A percentile compares a stretch with the other conserved stretches of the same genome.
Evolutionary conservation across 1,284 basidiomycete species (phyloP).

Genomic region (Dichomitus squalens): DNA sequence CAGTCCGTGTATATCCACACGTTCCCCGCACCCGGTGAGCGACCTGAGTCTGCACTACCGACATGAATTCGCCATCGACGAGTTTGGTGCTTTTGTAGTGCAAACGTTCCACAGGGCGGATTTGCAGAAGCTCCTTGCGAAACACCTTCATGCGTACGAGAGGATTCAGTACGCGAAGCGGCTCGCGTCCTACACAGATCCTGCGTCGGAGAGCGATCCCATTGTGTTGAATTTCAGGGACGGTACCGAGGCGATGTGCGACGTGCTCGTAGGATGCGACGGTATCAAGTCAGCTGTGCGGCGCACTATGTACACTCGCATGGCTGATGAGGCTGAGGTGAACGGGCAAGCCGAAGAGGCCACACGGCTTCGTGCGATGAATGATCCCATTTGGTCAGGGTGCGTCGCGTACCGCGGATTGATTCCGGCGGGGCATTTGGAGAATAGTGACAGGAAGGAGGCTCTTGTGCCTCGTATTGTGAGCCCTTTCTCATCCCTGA

Average conservation of each 20-base stretch:
- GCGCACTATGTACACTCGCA: slow-evolving; percentile 29
- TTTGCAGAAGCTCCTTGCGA: slow-evolving; percentile 42
- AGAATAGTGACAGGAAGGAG: background rate
- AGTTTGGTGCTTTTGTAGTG: slow-evolving; percentile 7
- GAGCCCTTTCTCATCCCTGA: background rate
- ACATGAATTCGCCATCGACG: slow-evolving; percentile 9
- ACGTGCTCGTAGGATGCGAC: slow-evolving; percentile 47
- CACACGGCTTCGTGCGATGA: background rate
- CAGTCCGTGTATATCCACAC: background rate
- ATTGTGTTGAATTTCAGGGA: slow-evolving; percentile 38
- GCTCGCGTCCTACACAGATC: slow-evolving; percentile 28
- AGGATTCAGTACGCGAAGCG: slow-evolving; percentile 37
- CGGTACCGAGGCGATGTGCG: slow-evolving; percentile 40
- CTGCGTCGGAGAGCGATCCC: slow-evolving; percentile 1
- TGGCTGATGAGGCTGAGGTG: slow-evolving; percentile 9
- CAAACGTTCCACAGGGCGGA: slow-evolving; percentile 44
- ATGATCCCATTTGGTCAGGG: slow-evolving; percentile 18
- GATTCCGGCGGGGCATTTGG: slow-evolving; percentile 2
- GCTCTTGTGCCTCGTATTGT: background rate
- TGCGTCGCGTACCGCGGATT: slow-evolving; percentile 15
- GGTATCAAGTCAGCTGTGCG: slow-evolving; percentile 51
- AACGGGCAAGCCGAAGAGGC: slow-evolving; percentile 3
- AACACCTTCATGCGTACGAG: slow-evolving; percentile 35
- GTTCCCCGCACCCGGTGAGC: background rate
- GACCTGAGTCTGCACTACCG: background rate